Evolutionary conservation across 495 filamentous ascomycete genomes (phyloP), one percentile per base, ranked within the genome.

Genomic region (Parathielavia appendiculata): DNA sequence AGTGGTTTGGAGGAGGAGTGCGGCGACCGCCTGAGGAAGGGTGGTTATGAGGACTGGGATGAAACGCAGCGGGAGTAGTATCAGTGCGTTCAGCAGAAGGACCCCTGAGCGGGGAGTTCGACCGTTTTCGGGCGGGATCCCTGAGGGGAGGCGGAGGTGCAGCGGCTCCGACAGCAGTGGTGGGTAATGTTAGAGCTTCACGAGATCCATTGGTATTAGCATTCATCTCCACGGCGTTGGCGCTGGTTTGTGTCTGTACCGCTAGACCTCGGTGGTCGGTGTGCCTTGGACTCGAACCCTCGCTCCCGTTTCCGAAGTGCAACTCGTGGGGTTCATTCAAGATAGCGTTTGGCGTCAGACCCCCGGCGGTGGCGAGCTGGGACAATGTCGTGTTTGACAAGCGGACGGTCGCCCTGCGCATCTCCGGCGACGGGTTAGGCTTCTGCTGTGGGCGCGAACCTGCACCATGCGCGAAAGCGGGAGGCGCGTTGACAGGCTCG

Each of bases 381-480:
- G 84, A 78, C 10, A 97, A 77, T 16, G 92, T 97, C 5, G 83
- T 85, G 56, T 82, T 76, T 22, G 92, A 95, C 71, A 97, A 83
- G 12, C 89, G 83, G 61, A 85, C 90, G 55, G 87, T 92, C 53
- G 86, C 87, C 56, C 83, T 81, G 49, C 87, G 83, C 69, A 90
- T 76, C 60, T 92, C 87, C n/a, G 85, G 79, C 32, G 87, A 83
- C 45, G 85, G 79, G 59, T 86, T 81, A 5, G 90, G 89, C 57
- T 85, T 79, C 34, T 79, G 84, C 12, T 74, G 71, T 8, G 91
- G 91, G 56, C 80, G 78, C 10, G 65, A 67, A 1, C 64, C 64
- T 32, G 69, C 56, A 20, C 51, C 38, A 49, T 84, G 80, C 34
- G 85, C 81, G 65, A 97, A 92, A 22, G 80, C 83, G 6, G 91